Evolutionary conservation across 2,329 filamentous ascomycete species (phyloP).

Genomic region (Chaetothyriales sp.): DNA sequence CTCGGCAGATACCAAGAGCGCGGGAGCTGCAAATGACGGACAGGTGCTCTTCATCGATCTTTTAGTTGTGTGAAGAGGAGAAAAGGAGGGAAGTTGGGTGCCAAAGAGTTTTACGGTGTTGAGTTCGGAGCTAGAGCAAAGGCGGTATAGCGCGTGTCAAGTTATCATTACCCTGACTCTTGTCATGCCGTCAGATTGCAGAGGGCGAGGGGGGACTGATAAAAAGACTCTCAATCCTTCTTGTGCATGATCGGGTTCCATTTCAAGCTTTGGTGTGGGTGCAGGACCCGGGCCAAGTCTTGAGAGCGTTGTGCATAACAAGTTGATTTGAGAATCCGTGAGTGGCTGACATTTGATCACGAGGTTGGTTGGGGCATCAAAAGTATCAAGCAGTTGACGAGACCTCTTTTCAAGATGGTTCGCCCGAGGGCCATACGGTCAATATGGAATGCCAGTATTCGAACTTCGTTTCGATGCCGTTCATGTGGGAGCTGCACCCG

Average conservation of each 20-base stretch:
- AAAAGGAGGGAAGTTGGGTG: conserved; percentile 3
- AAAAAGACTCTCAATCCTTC: conserved; percentile 3
- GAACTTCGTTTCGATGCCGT: not conserved
- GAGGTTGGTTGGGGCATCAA: too few species aligned
- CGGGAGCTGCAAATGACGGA: conserved; percentile 15
- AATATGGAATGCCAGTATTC: not conserved
- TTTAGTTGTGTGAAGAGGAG: conserved; percentile 19
- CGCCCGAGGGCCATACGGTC: not conserved
- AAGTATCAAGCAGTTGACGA: not conserved
- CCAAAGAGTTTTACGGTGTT: not conserved
- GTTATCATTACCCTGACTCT: not conserved
- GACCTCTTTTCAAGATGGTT: not conserved
- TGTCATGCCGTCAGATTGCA: too few species aligned
- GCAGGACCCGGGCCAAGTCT: not conserved
- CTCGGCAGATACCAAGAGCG: conserved; percentile 10
- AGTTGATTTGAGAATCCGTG: too few species aligned
- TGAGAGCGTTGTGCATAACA: not conserved
- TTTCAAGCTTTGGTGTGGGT: not conserved
- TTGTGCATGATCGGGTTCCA: not conserved
- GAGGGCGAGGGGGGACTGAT: not conserved
- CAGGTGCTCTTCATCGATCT: conserved; percentile 18
- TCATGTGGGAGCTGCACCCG: not conserved
- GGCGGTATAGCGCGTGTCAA: not conserved
- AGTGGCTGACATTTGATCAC: too few species aligned
- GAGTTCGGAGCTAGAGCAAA: not conserved